Percentiles rank a stretch among this genome's conserved stretches.
Evolutionary conservation across 352 stramenopile genomes (phyloP).

Genomic region (Phytophthora nicotianae): DNA sequence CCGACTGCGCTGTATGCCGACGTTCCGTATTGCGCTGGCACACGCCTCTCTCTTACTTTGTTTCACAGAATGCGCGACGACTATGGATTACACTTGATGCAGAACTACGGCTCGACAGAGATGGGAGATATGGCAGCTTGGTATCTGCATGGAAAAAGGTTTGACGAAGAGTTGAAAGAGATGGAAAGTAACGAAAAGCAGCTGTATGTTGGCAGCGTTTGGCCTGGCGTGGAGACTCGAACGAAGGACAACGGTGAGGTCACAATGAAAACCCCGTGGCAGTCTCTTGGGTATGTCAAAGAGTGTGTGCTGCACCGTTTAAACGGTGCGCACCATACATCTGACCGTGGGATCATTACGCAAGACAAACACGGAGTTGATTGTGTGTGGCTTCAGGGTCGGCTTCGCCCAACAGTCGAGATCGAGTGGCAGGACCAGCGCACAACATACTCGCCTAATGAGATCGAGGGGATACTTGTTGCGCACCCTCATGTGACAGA

Average conservation of each 20-base stretch:
- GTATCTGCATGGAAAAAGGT: conserved; percentile 52
- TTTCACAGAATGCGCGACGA: conserved; percentile 56
- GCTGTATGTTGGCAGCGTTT: conserved; percentile 72
- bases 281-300: conserved; percentile 77
- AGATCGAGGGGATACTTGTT: conserved; percentile 48
- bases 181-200: conserved; percentile 44
- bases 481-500: conserved; percentile 58
- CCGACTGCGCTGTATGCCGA: conserved; percentile 61
- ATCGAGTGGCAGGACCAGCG: conserved; percentile 39
- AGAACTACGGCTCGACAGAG: conserved; percentile 90
- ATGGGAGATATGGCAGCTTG: conserved; percentile 82
- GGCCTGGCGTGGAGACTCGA: conserved; percentile 65
- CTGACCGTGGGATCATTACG: conserved; percentile 53
- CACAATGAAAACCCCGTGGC: conserved; percentile 80
- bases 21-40: conserved; percentile 77
- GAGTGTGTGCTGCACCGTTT: conserved; percentile 52
- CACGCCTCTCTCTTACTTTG: conserved; percentile 55
- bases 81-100: conserved; percentile 74
- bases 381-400: conserved; percentile 72
- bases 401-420: conserved; percentile 53
- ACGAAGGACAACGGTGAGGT: conserved; percentile 63
- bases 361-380: conserved; percentile 30
- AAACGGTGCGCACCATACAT: conserved; percentile 53
- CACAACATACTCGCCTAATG: conserved; percentile 30
- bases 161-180: conserved; percentile 42